A percentile compares a stretch with the other conserved stretches of the same genome.
Evolutionary conservation across 345 rosid genomes (phyloP).

Genomic region (Eucalyptus fibrosa): DNA sequence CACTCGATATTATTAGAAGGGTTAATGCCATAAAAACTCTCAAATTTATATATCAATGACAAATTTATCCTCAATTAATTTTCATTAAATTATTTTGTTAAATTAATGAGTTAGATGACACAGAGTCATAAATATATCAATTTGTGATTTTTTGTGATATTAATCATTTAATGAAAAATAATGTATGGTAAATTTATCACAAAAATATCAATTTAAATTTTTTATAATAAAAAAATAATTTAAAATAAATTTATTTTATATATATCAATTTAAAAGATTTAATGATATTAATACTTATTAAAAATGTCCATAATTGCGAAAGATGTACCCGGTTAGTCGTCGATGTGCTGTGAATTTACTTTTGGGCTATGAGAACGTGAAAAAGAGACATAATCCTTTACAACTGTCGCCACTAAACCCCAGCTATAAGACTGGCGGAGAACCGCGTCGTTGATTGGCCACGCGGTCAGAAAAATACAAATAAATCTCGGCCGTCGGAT

Average conservation of each 20-base stretch:
- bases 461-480: background rate
- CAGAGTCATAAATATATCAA: fast-evolving
- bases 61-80: no score
- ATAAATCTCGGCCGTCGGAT: background rate
- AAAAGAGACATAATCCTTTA: background rate
- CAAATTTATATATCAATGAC: fast-evolving
- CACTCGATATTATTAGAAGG: fast-evolving
- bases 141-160: no score
- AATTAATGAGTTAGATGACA: fast-evolving
- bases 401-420: background rate
- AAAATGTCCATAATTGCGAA: background rate
- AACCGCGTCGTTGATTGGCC: background rate
- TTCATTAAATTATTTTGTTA: fast-evolving
- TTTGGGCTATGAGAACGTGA: background rate
- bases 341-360: background rate
- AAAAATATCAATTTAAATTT: no score
- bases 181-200: fast-evolving
- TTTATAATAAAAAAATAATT: fast-evolving
- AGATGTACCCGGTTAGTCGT: background rate
- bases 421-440: background rate
- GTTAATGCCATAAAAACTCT: fast-evolving
- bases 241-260: no score
- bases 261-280: fast-evolving
- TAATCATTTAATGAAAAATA: no score
- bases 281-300: fast-evolving